phyloP scores from a whole-genome alignment of 2,329 filamentous ascomycete species.

The Aspergillus neotritici region DNA sequence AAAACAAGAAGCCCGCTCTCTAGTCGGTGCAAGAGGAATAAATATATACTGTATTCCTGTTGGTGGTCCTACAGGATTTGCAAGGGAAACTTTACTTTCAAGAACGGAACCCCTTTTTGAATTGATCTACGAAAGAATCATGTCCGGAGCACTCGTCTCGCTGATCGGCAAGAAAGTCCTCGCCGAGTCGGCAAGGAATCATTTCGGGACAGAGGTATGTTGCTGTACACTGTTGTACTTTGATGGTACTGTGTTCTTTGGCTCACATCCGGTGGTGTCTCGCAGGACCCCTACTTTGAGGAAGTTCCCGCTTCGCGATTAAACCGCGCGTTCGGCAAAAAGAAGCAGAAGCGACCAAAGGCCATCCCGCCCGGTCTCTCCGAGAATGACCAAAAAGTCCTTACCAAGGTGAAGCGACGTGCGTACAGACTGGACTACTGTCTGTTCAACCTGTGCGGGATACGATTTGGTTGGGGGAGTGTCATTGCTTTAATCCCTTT shows the following conservation, averaged over 20 bases:
- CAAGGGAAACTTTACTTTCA: too few relatives aligned
- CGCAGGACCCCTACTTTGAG: conserved; percentile 85
- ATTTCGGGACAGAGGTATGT: conserved; percentile 39
- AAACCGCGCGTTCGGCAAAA: conserved; percentile 59
- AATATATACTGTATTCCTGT: too few relatives aligned
- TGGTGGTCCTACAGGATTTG: too few relatives aligned
- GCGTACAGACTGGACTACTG: conserved; percentile 82
- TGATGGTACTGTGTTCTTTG: not conserved
- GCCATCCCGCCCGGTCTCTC: conserved; percentile 78
- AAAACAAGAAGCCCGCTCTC: too few relatives aligned
- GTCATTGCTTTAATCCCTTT: conserved; percentile 78
- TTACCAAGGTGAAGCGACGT: conserved; percentile 78
- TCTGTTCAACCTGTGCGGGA: conserved; percentile 73
- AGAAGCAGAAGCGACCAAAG: conserved; percentile 78
- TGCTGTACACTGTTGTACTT: conserved; percentile 4
- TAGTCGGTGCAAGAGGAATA: too few relatives aligned
- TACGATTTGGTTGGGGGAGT: conserved; percentile 83
- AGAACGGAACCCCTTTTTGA: not conserved
- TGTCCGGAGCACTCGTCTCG: conserved; percentile 25
- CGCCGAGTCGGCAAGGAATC: conserved; percentile 36
- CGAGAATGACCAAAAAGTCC: conserved; percentile 70
- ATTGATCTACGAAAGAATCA: conserved; percentile 9
- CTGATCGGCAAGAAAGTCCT: conserved; percentile 31
- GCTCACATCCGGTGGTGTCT: conserved; percentile 5
- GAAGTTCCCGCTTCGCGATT: conserved; percentile 68